These are phyloP conservation scores for Phytophthora hibernalis DNA, from an alignment of 352 stramenopile species.

Conservation along the genomic window DNA sequence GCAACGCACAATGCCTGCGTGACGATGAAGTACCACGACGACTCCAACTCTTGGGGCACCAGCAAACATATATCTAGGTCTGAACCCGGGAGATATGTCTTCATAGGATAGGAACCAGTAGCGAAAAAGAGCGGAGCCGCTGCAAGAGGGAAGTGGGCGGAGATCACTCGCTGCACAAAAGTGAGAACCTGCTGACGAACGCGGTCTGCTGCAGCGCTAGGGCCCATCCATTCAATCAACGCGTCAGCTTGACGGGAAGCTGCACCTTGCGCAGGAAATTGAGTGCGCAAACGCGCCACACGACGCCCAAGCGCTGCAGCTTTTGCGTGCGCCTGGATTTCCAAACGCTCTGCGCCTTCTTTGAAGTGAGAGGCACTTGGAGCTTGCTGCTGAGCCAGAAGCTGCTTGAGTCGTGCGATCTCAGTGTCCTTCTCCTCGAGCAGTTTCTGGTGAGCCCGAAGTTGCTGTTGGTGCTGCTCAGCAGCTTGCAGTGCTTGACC, in stretches of 20 bases:
- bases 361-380: background rate
- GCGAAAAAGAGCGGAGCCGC: constrained; percentile 65
- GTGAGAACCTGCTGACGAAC: constrained; percentile 68
- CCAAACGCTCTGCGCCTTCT: constrained; percentile 26
- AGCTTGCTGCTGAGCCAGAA: constrained; percentile 44
- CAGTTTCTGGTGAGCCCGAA: constrained; percentile 62
- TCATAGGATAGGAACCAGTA: constrained; percentile 90
- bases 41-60: constrained; percentile 79
- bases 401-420: constrained; percentile 53
- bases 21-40: constrained; percentile 87
- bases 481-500: constrained; percentile 70
- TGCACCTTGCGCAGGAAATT: constrained; percentile 47
- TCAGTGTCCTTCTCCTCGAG: constrained; percentile 75
- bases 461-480: constrained; percentile 69
- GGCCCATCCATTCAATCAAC: constrained; percentile 73
- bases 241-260: constrained; percentile 44
- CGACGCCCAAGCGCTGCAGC: constrained; percentile 27
- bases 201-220: constrained; percentile 66
- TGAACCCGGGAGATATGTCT: constrained; percentile 90
- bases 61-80: constrained; percentile 89
- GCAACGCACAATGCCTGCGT: constrained; percentile 85
- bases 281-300: constrained; percentile 36
- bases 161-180: constrained; percentile 73
- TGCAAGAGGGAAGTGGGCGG: constrained; percentile 54
- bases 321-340: constrained; percentile 25